Evolutionary conservation across 257 asterid species (phyloP), one percentile per base, ranked within the genome.

Genomic region (Solanum pennellii): DNA sequence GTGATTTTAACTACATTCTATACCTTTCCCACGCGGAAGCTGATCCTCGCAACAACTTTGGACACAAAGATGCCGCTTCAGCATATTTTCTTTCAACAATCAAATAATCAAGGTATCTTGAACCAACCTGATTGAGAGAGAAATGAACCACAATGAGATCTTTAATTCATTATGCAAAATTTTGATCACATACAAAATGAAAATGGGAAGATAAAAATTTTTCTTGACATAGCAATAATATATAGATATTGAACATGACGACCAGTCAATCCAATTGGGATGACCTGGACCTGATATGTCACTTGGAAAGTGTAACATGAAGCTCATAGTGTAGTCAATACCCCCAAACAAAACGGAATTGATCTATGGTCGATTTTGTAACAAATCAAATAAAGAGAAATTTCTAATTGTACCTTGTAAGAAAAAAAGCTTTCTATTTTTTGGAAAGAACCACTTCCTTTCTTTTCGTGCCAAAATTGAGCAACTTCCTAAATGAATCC

Each of bases 21-120:
- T 91, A 96, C 99, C 99, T 96, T 93, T 97, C 99, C 99, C 99
- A 97, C 84, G 98, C 99, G 49, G 99, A 93, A 91, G 98, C 94
- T 85, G 99, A 96, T 90, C 99, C 97, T 76, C 94, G 92, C 90
- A 97, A 92, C 91, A 97, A 88, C 90, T 97, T 95, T 87, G 99
- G 98, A 92, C 99, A 97, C 87, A 93, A 91, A 66, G 98, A 95
- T 87, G 99, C 99, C 71, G 99, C 99, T 93, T 96, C 99, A 14
- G 97, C 95, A 93, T 97, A 97, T 90, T 94, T 96, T 87, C 98
- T 97, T 90, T 96, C 98, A 89, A 93, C 98, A 88, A 96, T 97
- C 83, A 97, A 92, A 93, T 95, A 96, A 91, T 96, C 99, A 90
- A 97, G 99, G 91, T 95, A 97, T 89, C 94, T 93, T 59, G 98